These are phyloP conservation scores for Saturnispora ahearnii DNA, from an alignment of 805 yeast genomes.

Conservation along the genomic window DNA sequence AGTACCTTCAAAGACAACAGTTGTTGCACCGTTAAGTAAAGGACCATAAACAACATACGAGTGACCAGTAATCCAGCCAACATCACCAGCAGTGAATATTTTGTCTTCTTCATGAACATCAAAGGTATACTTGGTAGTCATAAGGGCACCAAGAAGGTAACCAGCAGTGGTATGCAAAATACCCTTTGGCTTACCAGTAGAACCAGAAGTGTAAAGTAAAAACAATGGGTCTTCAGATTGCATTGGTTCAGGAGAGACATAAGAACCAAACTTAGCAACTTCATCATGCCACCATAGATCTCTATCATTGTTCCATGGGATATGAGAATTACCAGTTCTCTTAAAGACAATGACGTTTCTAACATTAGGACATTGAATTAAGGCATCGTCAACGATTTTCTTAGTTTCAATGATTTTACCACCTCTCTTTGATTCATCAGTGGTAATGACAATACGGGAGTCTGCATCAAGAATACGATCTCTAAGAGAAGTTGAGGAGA, in stretches of 20 bases:
- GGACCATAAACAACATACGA: constrained; percentile 81
- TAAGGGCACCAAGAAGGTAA: constrained; percentile 60
- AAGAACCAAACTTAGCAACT: constrained; percentile 53
- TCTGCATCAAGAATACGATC: constrained; percentile 68
- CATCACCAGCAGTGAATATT: constrained; percentile 81
- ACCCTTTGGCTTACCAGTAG: constrained; percentile 87
- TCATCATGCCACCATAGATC: constrained; percentile 77
- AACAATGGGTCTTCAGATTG: constrained; percentile 76
- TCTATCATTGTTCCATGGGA: constrained; percentile 44
- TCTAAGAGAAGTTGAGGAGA: constrained; percentile 59
- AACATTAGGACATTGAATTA: constrained; percentile 56
- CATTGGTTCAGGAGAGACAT: constrained; percentile 66
- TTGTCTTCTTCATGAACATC: constrained; percentile 69
- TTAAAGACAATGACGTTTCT: constrained; percentile 61
- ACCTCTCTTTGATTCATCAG: constrained; percentile 79
- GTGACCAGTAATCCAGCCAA: constrained; percentile 90
- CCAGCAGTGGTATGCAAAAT: constrained; percentile 78
- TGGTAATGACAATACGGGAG: constrained; percentile 64
- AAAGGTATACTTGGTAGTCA: constrained; percentile 68
- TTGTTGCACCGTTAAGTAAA: constrained; percentile 62
- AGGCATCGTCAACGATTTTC: constrained; percentile 75
- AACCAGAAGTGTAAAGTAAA: constrained; percentile 76
- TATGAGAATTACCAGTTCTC: constrained; percentile 56
- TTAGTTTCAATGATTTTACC: constrained; percentile 75
- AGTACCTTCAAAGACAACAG: constrained; percentile 78